phyloP scores from a whole-genome alignment of 495 filamentous ascomycete species.

The Amniculicola lignicola region DNA sequence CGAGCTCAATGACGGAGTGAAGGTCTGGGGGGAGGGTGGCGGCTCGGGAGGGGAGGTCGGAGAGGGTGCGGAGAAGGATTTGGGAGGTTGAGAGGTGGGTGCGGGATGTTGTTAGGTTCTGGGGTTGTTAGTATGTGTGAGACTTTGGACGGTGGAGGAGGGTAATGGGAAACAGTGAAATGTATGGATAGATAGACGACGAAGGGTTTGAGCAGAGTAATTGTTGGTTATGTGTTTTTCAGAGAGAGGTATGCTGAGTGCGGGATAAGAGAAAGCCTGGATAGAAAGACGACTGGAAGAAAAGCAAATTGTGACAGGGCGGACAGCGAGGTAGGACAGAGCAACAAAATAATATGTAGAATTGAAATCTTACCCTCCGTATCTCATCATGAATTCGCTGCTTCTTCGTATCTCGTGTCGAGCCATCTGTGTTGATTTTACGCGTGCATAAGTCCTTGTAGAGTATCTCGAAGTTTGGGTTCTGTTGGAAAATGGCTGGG shows the following conservation, averaged over 20 bases:
- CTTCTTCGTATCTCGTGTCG: slow-evolving; percentile 37
- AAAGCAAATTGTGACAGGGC: too few relatives aligned
- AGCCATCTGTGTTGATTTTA: slow-evolving; percentile 42
- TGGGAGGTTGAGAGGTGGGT: slow-evolving; percentile 3
- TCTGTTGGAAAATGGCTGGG: slow-evolving; percentile 30
- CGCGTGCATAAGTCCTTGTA: slow-evolving; percentile 39
- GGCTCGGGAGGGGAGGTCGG: slow-evolving; percentile 28
- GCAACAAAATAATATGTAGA: neutral
- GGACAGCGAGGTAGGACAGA: neutral
- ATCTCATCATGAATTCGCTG: slow-evolving; percentile 35
- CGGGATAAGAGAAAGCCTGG: too few relatives aligned
- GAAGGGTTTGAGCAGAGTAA: too few relatives aligned
- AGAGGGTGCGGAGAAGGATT: slow-evolving; percentile 24
- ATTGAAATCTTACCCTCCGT: slow-evolving; percentile 24
- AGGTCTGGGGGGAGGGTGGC: slow-evolving; percentile 26
- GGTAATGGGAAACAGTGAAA: too few relatives aligned
- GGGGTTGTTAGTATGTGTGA: too few relatives aligned
- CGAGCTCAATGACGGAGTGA: slow-evolving; percentile 35
- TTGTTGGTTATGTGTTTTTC: too few relatives aligned
- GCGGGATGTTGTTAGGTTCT: slow-evolving; percentile 27
- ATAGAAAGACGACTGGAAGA: too few relatives aligned
- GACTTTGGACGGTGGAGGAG: too few relatives aligned
- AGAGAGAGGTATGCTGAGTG: too few relatives aligned
- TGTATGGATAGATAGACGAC: too few relatives aligned
- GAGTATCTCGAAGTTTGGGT: slow-evolving; percentile 42